These are phyloP conservation scores for Sporothrix humicola DNA, from an alignment of 2,329 filamentous ascomycete species.

Conservation along the genomic window DNA sequence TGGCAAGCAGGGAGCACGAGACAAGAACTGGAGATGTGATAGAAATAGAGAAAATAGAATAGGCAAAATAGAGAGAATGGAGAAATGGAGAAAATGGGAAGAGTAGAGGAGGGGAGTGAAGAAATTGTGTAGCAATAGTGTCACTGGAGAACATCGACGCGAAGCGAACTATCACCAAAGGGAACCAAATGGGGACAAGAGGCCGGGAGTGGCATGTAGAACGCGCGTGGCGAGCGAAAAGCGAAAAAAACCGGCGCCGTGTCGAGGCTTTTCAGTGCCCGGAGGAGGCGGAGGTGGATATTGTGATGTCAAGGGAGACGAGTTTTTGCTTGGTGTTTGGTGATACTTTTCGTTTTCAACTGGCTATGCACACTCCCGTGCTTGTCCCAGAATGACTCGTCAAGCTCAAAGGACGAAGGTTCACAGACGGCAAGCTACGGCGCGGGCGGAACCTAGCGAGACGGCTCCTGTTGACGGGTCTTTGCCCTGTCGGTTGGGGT, in stretches of 20 bases:
- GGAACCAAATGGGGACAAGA: background rate
- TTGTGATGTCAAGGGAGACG: background rate
- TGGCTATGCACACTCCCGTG: too few species aligned
- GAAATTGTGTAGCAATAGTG: background rate
- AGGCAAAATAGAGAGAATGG: background rate
- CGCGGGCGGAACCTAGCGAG: slow-evolving; percentile 9
- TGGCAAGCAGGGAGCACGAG: slow-evolving; percentile 7
- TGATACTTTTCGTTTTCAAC: too few species aligned
- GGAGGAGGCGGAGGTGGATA: background rate
- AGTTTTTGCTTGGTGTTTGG: background rate
- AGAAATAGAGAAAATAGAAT: background rate
- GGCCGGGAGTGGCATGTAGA: background rate
- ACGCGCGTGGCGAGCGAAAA: background rate
- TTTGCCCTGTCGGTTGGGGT: too few species aligned
- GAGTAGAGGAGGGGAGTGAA: background rate
- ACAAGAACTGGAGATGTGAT: background rate
- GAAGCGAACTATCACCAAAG: background rate
- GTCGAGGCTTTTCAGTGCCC: background rate
- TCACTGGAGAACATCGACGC: background rate
- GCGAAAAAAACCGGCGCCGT: background rate
- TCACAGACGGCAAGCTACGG: slow-evolving; percentile 4
- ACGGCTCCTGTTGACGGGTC: background rate
- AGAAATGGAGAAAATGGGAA: background rate
- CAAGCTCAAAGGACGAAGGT: background rate
- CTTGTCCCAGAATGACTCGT: too few species aligned